Evolutionary conservation across 2,329 filamentous ascomycete species (phyloP), one percentile per base, ranked within the genome.

Genomic region (Fonsecaea multimorphosa): DNA sequence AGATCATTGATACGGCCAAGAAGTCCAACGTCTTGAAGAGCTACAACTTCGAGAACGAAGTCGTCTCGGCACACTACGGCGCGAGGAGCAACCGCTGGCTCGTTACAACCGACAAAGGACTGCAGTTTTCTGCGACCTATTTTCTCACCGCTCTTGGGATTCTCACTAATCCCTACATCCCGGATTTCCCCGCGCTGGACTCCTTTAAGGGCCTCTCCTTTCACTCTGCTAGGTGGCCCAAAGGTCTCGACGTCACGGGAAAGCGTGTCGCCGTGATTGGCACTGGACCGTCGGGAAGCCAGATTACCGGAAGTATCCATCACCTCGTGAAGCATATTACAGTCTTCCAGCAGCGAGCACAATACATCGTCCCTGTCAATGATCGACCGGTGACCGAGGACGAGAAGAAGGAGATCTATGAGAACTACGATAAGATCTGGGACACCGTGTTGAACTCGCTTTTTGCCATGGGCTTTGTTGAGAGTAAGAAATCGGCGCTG

Each of bases 231-330:
- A 84, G 84, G 72, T 88, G 86, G 86, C 27, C 46, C 29, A 76
- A 81, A 2, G 78, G 83, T 6, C 78, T 89, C 19, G 79, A 84
- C 54, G 80, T 87, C 29, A 80, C 80, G 52, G 81, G 81, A 58
- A 89, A 89, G 73, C 80, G 83, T 16, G 82, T 86, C 58, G 87
- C 83, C n/a, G 82, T 90, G 58, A 84, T 90, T 29, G 88, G 88
- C 9, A 89, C 86, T 0, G 88, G 87, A 0, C 84, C 87, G 0
- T 86, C 86, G 0, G 87, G 87, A 0, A 83, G 89, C 1, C 87
- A 90, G 70, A 83, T 88, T 51, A 81, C 83, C 0, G 87, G 90
- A 68, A 85, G 86, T 54, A 84, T 83, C 73, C 84, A 82, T 1
- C 82, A 83, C 1, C 73, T 80, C 7, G 85, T 82, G 0, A 80